Evolutionary conservation across 2,329 filamentous ascomycete genomes (phyloP), one percentile per base, ranked within the genome.

Genomic region (Thielaviopsis cerberus): DNA sequence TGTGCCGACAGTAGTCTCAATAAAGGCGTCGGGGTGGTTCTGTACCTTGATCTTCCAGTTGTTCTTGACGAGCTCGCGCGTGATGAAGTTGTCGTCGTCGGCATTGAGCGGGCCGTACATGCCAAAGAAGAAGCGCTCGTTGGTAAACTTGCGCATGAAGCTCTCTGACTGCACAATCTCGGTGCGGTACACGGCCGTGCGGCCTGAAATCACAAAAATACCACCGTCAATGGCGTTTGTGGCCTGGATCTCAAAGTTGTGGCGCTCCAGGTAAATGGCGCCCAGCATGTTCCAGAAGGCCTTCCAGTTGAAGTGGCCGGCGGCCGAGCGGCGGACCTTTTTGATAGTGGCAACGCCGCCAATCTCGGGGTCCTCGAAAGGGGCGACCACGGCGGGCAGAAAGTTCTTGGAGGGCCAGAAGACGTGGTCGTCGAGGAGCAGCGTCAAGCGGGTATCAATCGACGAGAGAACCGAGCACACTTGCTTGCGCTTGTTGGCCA

Each of bases 41-140:
- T 84, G 79, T 55, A 83, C 74, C 52, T 72, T 71, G 59, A 82
- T 74, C 7, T 72, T 69, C 72, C 73, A 80, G n/a, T 71, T 72
- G 5, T 73, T 65, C 10, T 68, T 68, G 50, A 78, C 72, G 5
- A 75, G 70, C 61, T 73, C 78, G 11, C 80, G 70, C 0, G 80
- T 83, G 37, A 78, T 69, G 63, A 75, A 82, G 65, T 83, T 83
- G 68, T 84, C 80, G 59, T 83, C 80, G 61, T 83, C 80, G 0
- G 72, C 70, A 22, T 75, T 73, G 1, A 81, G 65, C 0, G 75
- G 74, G 0, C 72, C 71, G 0, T 67, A 70, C 0, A 65, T 52
- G 0, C 69, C 68, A 24, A 74, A 72, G 59, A 74, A 71, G 69
- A 77, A 80, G 8, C 57, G 67, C 63, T 83, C 80, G 54, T 75